These are phyloP conservation scores for Platismatia glauca DNA, from an alignment of 495 filamentous ascomycete species.

Conservation along the genomic window DNA sequence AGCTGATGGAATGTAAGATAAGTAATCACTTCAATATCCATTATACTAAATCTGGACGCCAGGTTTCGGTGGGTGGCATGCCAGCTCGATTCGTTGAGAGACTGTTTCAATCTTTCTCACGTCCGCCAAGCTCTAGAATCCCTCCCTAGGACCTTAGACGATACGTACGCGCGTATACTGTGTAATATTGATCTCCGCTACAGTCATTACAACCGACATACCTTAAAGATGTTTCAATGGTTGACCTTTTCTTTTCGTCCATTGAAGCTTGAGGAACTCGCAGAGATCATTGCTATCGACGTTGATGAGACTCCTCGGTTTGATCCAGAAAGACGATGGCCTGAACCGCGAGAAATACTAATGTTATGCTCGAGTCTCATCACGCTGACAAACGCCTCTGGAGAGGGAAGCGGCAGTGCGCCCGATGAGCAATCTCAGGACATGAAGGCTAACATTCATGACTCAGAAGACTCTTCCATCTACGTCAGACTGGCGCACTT, in stretches of 20 bases:
- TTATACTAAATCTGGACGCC: slow-evolving; percentile 7
- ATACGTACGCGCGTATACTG: slow-evolving; percentile 34
- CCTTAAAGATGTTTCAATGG: slow-evolving; percentile 28
- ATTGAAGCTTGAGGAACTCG: slow-evolving; percentile 25
- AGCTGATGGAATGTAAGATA: slow-evolving; percentile 33
- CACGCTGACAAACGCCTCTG: background rate
- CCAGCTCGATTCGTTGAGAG: slow-evolving; percentile 33
- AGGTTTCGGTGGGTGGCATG: slow-evolving; percentile 39
- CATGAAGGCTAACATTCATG: background rate
- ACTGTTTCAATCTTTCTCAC: slow-evolving; percentile 23
- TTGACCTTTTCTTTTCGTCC: slow-evolving; percentile 25
- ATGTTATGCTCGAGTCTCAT: slow-evolving; percentile 21
- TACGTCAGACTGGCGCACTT: slow-evolving; percentile 2
- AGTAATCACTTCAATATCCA: slow-evolving; percentile 4
- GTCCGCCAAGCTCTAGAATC: slow-evolving; percentile 27
- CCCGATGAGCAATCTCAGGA: background rate
- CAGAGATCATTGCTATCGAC: slow-evolving; percentile 23
- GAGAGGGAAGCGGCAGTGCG: background rate
- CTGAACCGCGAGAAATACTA: slow-evolving; percentile 14
- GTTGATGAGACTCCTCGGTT: background rate
- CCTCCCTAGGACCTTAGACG: slow-evolving; percentile 31
- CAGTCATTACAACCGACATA: slow-evolving; percentile 8
- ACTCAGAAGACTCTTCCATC: background rate
- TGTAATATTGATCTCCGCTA: slow-evolving; percentile 22
- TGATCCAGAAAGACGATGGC: slow-evolving; percentile 9